These are phyloP conservation scores for Nowakowskiella sp. DNA, from an alignment of 192 early-diverging fungal genomes.

Conservation along the genomic window DNA sequence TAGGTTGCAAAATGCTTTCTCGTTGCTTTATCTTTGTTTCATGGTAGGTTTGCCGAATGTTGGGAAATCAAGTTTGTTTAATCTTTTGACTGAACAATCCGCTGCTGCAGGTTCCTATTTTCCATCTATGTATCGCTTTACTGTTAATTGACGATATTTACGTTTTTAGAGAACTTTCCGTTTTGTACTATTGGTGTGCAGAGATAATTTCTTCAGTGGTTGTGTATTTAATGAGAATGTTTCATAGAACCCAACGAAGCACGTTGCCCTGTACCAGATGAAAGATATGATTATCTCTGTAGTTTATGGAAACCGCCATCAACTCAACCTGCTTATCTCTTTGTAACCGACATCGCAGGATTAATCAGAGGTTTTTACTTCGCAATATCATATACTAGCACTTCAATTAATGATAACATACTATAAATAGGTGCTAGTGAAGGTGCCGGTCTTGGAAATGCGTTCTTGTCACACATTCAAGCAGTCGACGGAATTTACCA, in stretches of 20 bases:
- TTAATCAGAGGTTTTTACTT: slow-evolving; percentile 69
- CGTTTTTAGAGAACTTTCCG: slow-evolving; percentile 88
- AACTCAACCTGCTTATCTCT: slow-evolving; percentile 69
- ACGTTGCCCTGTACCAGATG: slow-evolving; percentile 83
- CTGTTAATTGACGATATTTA: slow-evolving; percentile 66
- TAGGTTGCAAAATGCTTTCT: no score
- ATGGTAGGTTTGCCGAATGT: slow-evolving; percentile 98
- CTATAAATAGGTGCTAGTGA: slow-evolving; percentile 30
- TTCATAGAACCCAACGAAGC: slow-evolving; percentile 80
- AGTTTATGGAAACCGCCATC: slow-evolving; percentile 51
- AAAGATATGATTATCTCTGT: slow-evolving; percentile 74
- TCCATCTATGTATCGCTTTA: slow-evolving; percentile 74
- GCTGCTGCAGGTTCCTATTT: not conserved
- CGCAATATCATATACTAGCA: not conserved
- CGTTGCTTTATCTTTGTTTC: no score
- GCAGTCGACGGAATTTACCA: slow-evolving; percentile 55
- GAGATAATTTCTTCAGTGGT: slow-evolving; percentile 1
- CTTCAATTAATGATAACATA: not conserved
- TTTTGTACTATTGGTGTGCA: slow-evolving; percentile 93
- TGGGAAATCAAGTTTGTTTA: slow-evolving; percentile 57
- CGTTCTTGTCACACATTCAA: slow-evolving; percentile 85
- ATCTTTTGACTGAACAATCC: slow-evolving; percentile 22
- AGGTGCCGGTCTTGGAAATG: slow-evolving; percentile 67
- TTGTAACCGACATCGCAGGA: slow-evolving; percentile 96
- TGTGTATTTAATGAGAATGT: not conserved